A percentile compares a stretch with the other conserved stretches of the same genome.
Conservation (phyloP, 768 basidiomycete genomes). For the Sarcomyxa edulis region DNA sequence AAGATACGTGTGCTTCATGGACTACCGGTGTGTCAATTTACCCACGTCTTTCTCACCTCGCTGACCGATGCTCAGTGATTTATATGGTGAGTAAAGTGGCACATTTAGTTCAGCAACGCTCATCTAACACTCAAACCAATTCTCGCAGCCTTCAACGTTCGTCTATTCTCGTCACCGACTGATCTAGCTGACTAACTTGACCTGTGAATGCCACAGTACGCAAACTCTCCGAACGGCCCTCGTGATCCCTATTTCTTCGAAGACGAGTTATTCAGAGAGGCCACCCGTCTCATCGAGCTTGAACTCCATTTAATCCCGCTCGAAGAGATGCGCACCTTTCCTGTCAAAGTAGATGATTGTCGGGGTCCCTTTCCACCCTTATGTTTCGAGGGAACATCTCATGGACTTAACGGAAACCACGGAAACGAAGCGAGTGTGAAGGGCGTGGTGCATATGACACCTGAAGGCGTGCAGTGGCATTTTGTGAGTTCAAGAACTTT, state of each 20-base stretch:
- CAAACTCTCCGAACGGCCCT: constrained; percentile 28
- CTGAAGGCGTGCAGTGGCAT: constrained; percentile 47
- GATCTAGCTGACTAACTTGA: constrained; percentile 2
- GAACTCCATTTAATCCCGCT: constrained; percentile 41
- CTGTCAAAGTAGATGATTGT: constrained; percentile 1
- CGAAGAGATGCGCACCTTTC: constrained; percentile 17
- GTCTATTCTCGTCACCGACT: constrained; percentile 5
- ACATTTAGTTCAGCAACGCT: background rate
- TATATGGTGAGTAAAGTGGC: constrained; percentile 37
- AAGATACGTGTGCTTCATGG: constrained; percentile 73
- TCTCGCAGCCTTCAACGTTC: constrained; percentile 44
- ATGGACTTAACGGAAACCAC: constrained; percentile 32
- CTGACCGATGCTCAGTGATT: constrained; percentile 23
- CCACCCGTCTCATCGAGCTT: constrained; percentile 57
- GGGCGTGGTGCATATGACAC: constrained; percentile 46
- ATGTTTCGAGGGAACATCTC: constrained; percentile 42
- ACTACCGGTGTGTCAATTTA: constrained; percentile 65
- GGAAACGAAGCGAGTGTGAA: constrained; percentile 40
- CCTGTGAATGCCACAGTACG: constrained; percentile 22
- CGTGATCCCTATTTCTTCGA: constrained; percentile 46
- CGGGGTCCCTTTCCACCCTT: constrained; percentile 27
- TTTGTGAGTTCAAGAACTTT: constrained; percentile 47
- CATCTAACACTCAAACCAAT: background rate
- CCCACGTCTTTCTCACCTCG: too few relatives aligned
- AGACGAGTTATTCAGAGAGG: constrained; percentile 54